Conservation (phyloP, 305 asterid species). For the Caryopteris hybrid region DNA sequence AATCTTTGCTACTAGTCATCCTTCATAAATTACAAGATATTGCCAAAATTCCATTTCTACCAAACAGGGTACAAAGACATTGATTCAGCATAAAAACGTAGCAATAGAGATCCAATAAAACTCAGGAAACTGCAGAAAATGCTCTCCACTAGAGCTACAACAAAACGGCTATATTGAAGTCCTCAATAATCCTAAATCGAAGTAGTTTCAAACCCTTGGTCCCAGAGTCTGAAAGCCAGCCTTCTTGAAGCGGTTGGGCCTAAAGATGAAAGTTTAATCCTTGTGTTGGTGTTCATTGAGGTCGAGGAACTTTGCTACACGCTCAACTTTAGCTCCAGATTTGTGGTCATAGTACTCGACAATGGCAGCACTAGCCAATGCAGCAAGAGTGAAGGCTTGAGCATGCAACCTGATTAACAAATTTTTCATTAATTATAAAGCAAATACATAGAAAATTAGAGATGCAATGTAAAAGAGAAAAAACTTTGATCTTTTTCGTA, state of each 20-base stretch:
- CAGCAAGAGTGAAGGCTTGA: slow-evolving; percentile 76
- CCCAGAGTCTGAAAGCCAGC: background rate
- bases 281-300: slow-evolving; percentile 30
- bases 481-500: too few species aligned
- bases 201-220: background rate
- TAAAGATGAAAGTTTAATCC: slow-evolving; percentile 25
- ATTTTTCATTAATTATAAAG: background rate
- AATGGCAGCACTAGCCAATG: slow-evolving; percentile 61
- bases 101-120: too few species aligned
- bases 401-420: slow-evolving; percentile 67
- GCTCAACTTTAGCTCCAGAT: slow-evolving; percentile 61
- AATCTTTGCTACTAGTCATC: too few species aligned
- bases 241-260: background rate
- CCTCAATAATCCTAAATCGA: background rate
- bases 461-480: background rate
- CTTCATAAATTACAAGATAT: too few species aligned
- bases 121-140: too few species aligned
- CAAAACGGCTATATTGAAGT: background rate
- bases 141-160: too few species aligned
- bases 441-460: background rate
- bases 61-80: too few species aligned
- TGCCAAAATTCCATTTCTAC: too few species aligned
- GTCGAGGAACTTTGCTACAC: slow-evolving; percentile 69
- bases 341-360: slow-evolving; percentile 78
- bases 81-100: too few species aligned